These are phyloP conservation scores for Berberis thunbergii DNA, from an alignment of 164 flowering plant species.

Conservation along the genomic window DNA sequence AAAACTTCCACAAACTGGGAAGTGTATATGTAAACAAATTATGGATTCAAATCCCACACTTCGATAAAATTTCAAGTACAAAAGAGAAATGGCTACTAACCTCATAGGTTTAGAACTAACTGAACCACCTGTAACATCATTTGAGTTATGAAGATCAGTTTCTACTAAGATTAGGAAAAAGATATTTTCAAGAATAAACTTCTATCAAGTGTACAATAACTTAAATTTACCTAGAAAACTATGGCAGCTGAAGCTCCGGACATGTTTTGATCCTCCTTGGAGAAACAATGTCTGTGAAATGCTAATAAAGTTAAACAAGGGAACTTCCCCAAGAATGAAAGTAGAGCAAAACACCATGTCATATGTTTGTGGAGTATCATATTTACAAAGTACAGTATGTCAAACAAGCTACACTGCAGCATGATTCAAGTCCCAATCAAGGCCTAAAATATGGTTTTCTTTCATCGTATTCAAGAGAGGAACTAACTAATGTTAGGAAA, in stretches of 20 bases:
- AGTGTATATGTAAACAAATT: neutral
- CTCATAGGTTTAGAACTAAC: conserved; percentile 2
- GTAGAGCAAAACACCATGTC: too few species aligned
- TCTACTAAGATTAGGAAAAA: neutral
- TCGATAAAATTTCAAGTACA: neutral
- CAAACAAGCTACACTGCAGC: too few species aligned
- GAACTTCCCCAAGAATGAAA: too few species aligned
- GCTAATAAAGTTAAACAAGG: too few species aligned
- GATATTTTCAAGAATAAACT: neutral
- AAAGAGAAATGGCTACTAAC: neutral
- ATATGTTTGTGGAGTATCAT: too few species aligned
- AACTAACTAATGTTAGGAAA: too few species aligned
- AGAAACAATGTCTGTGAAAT: conserved; percentile 22
- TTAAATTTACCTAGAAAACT: conserved; percentile 24
- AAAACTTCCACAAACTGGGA: neutral
- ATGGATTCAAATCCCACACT: neutral
- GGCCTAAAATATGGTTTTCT: too few species aligned
- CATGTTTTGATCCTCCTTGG: conserved; percentile 21
- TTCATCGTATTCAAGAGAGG: too few species aligned
- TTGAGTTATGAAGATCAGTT: neutral
- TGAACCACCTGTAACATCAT: conserved; percentile 23
- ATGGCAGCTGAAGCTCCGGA: conserved; percentile 18
- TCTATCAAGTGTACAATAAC: neutral
- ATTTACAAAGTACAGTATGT: too few species aligned
- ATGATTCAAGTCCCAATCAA: too few species aligned